Base-by-base conservation (phyloP, 345 rosid species). In the Lagerstroemia speciosa region DNA sequence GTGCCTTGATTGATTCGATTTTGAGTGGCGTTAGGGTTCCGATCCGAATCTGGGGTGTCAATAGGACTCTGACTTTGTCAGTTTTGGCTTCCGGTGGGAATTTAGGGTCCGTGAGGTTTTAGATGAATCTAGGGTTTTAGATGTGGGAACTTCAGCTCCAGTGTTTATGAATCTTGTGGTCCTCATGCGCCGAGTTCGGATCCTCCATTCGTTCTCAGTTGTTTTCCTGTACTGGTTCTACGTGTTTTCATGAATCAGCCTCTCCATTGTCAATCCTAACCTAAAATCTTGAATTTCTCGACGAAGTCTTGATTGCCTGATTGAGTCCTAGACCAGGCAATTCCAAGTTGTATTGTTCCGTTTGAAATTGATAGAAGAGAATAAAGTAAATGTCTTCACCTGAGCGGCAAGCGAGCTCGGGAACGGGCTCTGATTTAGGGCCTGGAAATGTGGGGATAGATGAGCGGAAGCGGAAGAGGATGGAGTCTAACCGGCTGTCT, bases 191-290 rank as follows among this genome's bases (percentile, higher is more conserved):
- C 88, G 88, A 43, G 79, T 91, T 70, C 90, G 95, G 32, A 78
- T 94, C 70, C 70, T 89, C 22, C 99, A 91, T 74, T 94, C 99
- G 2, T 89, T 91, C 74, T 93, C 98, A 14, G 97, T 93, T 73
- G 96, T 86, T 29, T 93, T 87, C 67, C 96, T 93, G 16, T 93
- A 91, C 90, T 89, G 95, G 84, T 86, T 92, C 33, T 91, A 91
- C 82, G 97, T 85, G 55, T 84, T 93, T 76, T 90, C 94, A 74
- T 79, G 80, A 87, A 79, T 17, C 70, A 55, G 33, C 45, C 74
- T 65, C 62, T 24, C 27, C 6, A 7, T 15, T 26, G 33, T 27
- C 33, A 20, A 7, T 29, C 33, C 19, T 29, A 27, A 4, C 61
- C 6, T 27, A 11, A 2, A 3, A 58, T 27, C 62, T 58, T 11